Evolutionary conservation across 2,329 filamentous ascomycete species (phyloP).

Genomic region (Penicillium sp.): DNA sequence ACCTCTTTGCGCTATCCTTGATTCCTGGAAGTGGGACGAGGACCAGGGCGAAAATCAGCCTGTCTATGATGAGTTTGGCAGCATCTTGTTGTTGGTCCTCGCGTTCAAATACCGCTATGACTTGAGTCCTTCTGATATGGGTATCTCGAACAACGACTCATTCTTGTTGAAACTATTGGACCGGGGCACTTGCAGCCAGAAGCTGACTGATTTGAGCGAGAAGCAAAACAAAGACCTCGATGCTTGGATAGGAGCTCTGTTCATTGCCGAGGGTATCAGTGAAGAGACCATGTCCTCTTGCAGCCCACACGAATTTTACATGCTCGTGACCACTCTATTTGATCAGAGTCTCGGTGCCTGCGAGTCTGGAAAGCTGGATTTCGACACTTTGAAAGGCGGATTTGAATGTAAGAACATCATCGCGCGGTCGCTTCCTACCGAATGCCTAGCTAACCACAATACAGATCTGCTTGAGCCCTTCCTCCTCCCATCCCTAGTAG

Average conservation of each 20-base stretch:
- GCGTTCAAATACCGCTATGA: constrained; percentile 59
- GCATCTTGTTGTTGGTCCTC: constrained; percentile 58
- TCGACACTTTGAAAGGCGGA: constrained; percentile 60
- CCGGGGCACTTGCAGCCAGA: constrained; percentile 46
- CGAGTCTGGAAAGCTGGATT: constrained; percentile 53
- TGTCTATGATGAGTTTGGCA: constrained; percentile 65
- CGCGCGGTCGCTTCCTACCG: background rate
- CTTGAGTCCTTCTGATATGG: constrained; percentile 52
- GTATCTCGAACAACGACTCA: constrained; percentile 49
- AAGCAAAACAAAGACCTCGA: constrained; percentile 58
- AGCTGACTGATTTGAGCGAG: constrained; percentile 51
- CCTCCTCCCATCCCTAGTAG: constrained; percentile 59
- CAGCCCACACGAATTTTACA: constrained; percentile 63
- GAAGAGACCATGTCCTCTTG: constrained; percentile 65
- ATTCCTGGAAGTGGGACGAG: constrained; percentile 64
- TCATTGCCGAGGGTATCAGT: constrained; percentile 61
- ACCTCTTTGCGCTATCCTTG: constrained; percentile 57
- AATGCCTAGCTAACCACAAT: constrained; percentile 5
- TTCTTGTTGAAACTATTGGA: constrained; percentile 58
- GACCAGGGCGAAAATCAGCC: constrained; percentile 64
- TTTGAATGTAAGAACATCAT: constrained; percentile 54
- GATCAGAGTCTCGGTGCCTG: constrained; percentile 60
- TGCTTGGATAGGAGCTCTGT: constrained; percentile 61
- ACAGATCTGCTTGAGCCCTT: constrained; percentile 62
- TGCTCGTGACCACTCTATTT: constrained; percentile 61